phyloP scores from a whole-genome alignment of 2,329 filamentous ascomycete genomes.

The Sarocladium kiliense region DNA sequence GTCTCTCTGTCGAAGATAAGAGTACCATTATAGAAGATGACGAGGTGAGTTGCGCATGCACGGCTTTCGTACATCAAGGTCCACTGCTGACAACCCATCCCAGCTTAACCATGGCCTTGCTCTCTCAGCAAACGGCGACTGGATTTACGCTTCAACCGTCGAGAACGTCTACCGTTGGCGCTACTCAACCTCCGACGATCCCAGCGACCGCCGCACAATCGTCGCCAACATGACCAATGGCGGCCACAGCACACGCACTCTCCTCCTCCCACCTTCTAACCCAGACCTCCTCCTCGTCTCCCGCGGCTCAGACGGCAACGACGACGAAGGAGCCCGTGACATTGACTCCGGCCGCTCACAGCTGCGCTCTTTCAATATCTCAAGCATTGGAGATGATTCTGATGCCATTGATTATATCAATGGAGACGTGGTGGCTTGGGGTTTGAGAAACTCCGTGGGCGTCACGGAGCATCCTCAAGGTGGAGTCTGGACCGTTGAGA shows the following conservation, averaged over 20 bases:
- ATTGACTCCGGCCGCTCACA: slow-evolving; percentile 56
- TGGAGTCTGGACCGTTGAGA: slow-evolving; percentile 60
- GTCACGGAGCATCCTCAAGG: slow-evolving; percentile 58
- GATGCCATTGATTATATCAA: slow-evolving; percentile 37
- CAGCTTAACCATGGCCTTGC: slow-evolving; percentile 54
- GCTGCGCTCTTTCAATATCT: slow-evolving; percentile 53
- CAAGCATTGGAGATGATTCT: slow-evolving; percentile 19
- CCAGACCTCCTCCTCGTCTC: slow-evolving; percentile 59
- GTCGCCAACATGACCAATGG: slow-evolving; percentile 57
- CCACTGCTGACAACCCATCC: not conserved
- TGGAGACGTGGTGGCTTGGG: slow-evolving; percentile 57
- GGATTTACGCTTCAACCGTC: slow-evolving; percentile 52
- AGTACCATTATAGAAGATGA: slow-evolving; percentile 30
- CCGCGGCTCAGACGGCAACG: slow-evolving; percentile 58
- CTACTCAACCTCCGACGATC: slow-evolving; percentile 48
- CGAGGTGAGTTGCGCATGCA: slow-evolving; percentile 20
- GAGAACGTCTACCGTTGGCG: slow-evolving; percentile 58
- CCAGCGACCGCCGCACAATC: slow-evolving; percentile 42
- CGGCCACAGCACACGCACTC: slow-evolving; percentile 62
- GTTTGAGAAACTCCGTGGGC: slow-evolving; percentile 67
- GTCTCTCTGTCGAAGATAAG: slow-evolving; percentile 30
- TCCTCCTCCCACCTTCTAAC: slow-evolving; percentile 52
- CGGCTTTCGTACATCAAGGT: no score
- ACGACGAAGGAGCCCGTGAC: slow-evolving; percentile 50
- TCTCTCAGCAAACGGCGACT: slow-evolving; percentile 45